phyloP scores from a whole-genome alignment of 2,329 filamentous ascomycete genomes.

The Dactylonectria macrodidyma region DNA sequence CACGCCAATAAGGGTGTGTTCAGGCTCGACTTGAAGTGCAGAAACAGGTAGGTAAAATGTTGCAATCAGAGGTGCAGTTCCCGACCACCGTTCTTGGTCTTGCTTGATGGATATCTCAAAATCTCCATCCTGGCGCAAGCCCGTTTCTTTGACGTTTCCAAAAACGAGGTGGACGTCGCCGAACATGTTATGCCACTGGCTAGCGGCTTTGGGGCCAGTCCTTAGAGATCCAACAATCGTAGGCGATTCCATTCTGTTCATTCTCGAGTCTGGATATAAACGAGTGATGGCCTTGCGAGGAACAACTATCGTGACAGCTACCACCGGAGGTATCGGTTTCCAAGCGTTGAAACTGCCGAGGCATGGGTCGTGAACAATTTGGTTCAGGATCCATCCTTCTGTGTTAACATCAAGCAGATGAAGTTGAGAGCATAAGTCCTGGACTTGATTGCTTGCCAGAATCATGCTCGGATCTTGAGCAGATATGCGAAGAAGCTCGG shows the following conservation, averaged over 20 bases:
- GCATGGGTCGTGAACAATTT: conserved; percentile 37
- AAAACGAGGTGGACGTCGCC: conserved; percentile 59
- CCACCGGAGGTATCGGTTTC: conserved; percentile 53
- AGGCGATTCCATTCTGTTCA: conserved; percentile 43
- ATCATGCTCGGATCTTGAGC: conserved; percentile 48
- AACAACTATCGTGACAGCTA: conserved; percentile 56
- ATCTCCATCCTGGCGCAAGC: conserved; percentile 46
- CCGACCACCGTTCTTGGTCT: conserved; percentile 55
- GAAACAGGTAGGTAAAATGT: conserved; percentile 59
- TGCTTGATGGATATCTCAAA: conserved; percentile 52
- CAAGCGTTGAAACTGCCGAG: conserved; percentile 54
- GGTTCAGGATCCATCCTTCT: conserved; percentile 48
- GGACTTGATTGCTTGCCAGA: conserved; percentile 51
- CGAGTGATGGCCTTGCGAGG: conserved; percentile 48
- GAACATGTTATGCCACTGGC: conserved; percentile 55
- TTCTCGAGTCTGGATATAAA: conserved; percentile 44
- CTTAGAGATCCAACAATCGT: conserved; percentile 50
- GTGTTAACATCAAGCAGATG: conserved; percentile 53
- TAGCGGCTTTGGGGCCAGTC: conserved; percentile 38
- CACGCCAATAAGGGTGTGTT: conserved; percentile 51
- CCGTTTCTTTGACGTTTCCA: conserved; percentile 52
- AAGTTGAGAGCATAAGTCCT: conserved; percentile 56
- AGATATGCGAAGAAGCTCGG: conserved; percentile 49
- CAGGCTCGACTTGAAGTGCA: conserved; percentile 52
- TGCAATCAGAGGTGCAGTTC: conserved; percentile 56